Base-by-base conservation (phyloP, 441 rosid species). In the Gossypium davidsonii region DNA sequence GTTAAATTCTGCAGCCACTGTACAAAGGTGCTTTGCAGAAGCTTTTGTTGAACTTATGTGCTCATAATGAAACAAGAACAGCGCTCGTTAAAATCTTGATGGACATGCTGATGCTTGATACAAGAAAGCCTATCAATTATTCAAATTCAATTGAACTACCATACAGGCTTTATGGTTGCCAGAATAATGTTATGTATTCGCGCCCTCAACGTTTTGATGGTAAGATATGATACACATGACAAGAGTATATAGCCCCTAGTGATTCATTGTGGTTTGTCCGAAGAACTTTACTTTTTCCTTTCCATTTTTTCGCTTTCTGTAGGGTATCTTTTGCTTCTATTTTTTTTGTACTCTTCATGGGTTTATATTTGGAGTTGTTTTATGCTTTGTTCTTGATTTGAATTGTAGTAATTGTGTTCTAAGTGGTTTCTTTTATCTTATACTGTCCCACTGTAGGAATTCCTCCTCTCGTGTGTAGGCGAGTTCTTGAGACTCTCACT, bases 181-280 rank as follows among this genome's bases (percentile, higher is more conserved):
- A 90, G 85, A 90, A 82, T 81, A 95, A 89, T 71, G 97, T 89
- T 72, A 86, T 91, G 87, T 95, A 95, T 88, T 91, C 99, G 76
- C 97, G 98, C 67, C 97, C 99, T 20, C 98, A 90, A 69, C 84
- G 85, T 70, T 91, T 84, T 58, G 97, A 95, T 78, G 98, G 99
- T 93, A 88, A 82, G 64, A 44, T 56, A 34, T 48, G 34, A 15
- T 15, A 37, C 59, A 52, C 4, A 3, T 14, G 42, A 14, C 18
- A 15, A 11, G 4, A 10, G 25, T 42, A 42, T n/a, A 4, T 63
- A 63, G 21, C 44, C n/a, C 17, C 42, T 67, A 49, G 44, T 49
- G 44, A 67, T 67, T 67, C 17, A 11, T 15, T 37, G 26, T 68
- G 46, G 61, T 8, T 52, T 31, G 28, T 68, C 17, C 2, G 34